Percentiles rank a stretch among this genome's conserved stretches.
These are phyloP conservation scores for Chondrostereum purpureum DNA, from an alignment of 1,284 basidiomycete species.

Conservation along the genomic window DNA sequence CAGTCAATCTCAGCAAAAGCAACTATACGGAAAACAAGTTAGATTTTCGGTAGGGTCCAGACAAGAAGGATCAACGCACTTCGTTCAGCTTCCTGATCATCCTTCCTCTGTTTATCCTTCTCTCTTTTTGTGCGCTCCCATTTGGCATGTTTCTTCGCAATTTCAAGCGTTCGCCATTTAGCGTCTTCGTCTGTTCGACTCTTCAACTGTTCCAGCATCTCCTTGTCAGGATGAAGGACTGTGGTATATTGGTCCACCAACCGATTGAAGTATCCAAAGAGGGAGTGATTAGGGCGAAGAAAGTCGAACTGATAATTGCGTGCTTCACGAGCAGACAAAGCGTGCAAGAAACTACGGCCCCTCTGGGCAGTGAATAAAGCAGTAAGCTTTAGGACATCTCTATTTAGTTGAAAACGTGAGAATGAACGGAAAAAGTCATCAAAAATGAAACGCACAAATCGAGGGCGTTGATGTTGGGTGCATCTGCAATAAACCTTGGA, in stretches of 20 bases:
- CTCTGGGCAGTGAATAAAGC: constrained; percentile 93
- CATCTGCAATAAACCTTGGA: constrained; percentile 81
- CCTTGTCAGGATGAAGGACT: constrained; percentile 80
- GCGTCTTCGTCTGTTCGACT: constrained; percentile 53
- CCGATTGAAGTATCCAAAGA: constrained; percentile 95
- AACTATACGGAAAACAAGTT: constrained; percentile 34
- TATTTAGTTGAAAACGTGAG: constrained; percentile 25
- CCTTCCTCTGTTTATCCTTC: constrained; percentile 79
- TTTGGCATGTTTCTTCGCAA: constrained; percentile 74
- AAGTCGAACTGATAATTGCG: constrained; percentile 99
- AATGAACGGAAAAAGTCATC: constrained; percentile 8
- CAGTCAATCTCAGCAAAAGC: constrained; percentile 98
- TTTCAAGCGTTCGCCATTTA: constrained; percentile 75
- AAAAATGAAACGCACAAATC: constrained; percentile 75
- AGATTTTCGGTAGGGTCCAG: background rate
- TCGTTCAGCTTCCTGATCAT: constrained; percentile 85
- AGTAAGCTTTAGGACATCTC: constrained; percentile 89
- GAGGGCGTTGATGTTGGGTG: constrained; percentile 85
- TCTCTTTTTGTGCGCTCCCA: constrained; percentile 86
- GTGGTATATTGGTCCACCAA: constrained; percentile 96
- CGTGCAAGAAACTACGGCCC: constrained; percentile 81
- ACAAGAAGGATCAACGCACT: constrained; percentile 40
- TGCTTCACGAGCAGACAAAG: constrained; percentile 83
- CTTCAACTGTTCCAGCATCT: constrained; percentile 66
- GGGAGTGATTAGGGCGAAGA: constrained; percentile 88